These are phyloP conservation scores for Senecio squalidus DNA, from an alignment of 140 eudicot genomes.

Conservation along the genomic window DNA sequence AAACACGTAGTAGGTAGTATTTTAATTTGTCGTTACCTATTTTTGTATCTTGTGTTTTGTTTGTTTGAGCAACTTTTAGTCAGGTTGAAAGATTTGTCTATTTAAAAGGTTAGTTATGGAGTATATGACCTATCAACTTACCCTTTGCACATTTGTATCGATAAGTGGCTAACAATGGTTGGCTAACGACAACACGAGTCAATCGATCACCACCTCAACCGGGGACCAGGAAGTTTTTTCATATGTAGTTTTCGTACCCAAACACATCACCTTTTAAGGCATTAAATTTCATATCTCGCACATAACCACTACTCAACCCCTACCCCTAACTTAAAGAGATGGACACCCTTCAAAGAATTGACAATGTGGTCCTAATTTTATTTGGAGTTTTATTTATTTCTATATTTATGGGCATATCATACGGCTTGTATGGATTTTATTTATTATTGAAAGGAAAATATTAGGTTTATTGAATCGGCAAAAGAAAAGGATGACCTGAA, in stretches of 20 bases:
- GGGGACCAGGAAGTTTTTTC: no score
- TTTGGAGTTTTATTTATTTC: background rate
- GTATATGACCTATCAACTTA: background rate
- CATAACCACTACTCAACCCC: slow-evolving; percentile 17
- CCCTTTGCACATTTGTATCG: background rate
- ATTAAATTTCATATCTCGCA: slow-evolving; percentile 21
- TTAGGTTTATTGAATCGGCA: no score
- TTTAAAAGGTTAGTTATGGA: no score
- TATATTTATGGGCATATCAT: background rate
- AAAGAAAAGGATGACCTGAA: no score
- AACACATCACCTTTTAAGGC: background rate
- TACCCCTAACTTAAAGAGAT: slow-evolving; percentile 19
- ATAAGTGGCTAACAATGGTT: background rate
- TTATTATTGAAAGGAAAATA: background rate
- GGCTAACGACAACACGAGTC: background rate
- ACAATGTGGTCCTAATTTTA: slow-evolving; percentile 15
- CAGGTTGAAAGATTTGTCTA: no score
- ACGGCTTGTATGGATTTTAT: background rate
- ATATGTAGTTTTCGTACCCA: no score
- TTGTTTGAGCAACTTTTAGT: no score
- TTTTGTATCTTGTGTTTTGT: no score
- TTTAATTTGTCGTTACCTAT: no score
- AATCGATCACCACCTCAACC: slow-evolving; percentile 12
- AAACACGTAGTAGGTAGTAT: no score
- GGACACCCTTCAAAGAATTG: slow-evolving; percentile 13